Base-by-base conservation (phyloP, 148 eudicot species). In the Rhododendron griersonianum region DNA sequence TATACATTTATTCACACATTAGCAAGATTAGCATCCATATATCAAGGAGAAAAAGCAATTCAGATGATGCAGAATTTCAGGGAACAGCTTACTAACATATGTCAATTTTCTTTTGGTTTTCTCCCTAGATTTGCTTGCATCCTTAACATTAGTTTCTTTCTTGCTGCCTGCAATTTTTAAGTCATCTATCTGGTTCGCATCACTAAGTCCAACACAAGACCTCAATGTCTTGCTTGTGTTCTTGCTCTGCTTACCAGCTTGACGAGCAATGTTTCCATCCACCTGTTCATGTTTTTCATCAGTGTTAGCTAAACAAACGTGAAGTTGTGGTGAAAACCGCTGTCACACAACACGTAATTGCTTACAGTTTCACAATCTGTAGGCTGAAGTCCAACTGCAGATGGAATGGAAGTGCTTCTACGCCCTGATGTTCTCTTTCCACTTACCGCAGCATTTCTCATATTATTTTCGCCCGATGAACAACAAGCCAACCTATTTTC, bases 51-150 rank as follows among this genome's bases (percentile, higher is more conserved):
- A 69, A 19, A 83, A 33, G 57, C 18, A 35, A 79, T 13, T 78
- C 39, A 30, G 76, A 71, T 19, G 19, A 50, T n/a, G 21, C 35
- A 81, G 1, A 71, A 35, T 11, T 14, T 35, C 51, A 44, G 45
- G 61, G 81, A 53, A 67, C 57, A 81, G 88, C 85, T 79, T 74
- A 86, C 89, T 91, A 25, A 86, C 91, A 88, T 82, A 86, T 55
- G 50, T 65, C 85, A 84, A 83, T 83, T 86, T 88, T 78, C 88
- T 87, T 77, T 21, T 86, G 78, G 91, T 69, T 84, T 85, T 83
- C 75, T 16, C 47, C 71, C 37, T 14, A 19, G 84, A 53, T 78
- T 23, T 23, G 85, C 77, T 86, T 50, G 81, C 85, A 44, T 85
- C 76, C 35, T 81, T 35, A 47, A 84, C 53, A 18, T 4, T 76